Evolutionary conservation across 768 basidiomycete genomes (phyloP).

Genomic region (Leccinum uliginosum): DNA sequence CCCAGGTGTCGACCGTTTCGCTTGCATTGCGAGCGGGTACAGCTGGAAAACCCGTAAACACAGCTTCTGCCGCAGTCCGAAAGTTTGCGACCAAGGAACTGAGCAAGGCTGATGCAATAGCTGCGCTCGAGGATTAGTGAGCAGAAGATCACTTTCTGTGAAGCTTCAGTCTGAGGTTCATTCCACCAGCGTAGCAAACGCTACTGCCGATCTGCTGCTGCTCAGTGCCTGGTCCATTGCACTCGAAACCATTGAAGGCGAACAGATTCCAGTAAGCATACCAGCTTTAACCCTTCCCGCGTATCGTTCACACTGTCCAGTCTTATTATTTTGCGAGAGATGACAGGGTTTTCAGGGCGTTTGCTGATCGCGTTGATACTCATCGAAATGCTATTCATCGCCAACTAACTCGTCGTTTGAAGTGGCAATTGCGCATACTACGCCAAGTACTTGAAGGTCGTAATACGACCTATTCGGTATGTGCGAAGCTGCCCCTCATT

Average conservation of each 20-base stretch:
- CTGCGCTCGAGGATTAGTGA: conserved; percentile 86
- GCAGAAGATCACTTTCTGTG: conserved; percentile 25
- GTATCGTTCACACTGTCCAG: conserved; percentile 25
- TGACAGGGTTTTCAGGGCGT: conserved; percentile 75
- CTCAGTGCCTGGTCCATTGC: conserved; percentile 77
- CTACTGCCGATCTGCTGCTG: conserved; percentile 77
- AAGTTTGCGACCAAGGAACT: conserved; percentile 87
- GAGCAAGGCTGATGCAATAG: conserved; percentile 71
- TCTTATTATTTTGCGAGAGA: conserved; percentile 94
- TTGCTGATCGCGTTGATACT: conserved; percentile 38
- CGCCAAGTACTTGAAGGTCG: conserved; percentile 63
- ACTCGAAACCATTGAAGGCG: conserved; percentile 52
- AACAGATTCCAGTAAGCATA: conserved; percentile 65
- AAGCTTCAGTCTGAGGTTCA: background rate
- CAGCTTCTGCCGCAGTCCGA: conserved; percentile 72
- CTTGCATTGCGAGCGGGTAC: conserved; percentile 66
- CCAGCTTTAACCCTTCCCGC: background rate
- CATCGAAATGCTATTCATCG: conserved; percentile 46
- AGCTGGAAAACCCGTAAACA: conserved; percentile 67
- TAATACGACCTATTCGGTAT: conserved; percentile 59
- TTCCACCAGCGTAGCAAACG: conserved; percentile 72
- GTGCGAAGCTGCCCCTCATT: conserved; percentile 20
- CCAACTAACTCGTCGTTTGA: conserved; percentile 51
- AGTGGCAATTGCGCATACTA: conserved; percentile 67
- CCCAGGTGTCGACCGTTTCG: conserved; percentile 62